Conservation (phyloP, 805 yeast genomes). For the Saturnispora serradocipensis region DNA sequence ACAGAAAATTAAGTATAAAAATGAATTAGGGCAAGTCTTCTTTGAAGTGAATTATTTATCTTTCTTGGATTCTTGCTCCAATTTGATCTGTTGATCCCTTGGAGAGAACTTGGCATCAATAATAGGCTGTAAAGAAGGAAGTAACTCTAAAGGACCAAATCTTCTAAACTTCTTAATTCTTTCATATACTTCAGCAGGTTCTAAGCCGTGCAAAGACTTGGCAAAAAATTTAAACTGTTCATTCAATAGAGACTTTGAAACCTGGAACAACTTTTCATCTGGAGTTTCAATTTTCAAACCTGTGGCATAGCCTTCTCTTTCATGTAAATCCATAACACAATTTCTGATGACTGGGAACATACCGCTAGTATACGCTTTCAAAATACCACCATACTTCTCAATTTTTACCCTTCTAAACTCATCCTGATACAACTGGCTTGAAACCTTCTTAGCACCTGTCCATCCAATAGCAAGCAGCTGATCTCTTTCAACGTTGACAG, state of each 20-base stretch:
- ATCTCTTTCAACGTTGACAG: slow-evolving; percentile 35
- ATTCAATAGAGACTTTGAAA: slow-evolving; percentile 26
- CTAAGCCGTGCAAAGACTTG: slow-evolving; percentile 24
- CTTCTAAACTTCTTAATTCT: slow-evolving; percentile 56
- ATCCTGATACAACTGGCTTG: slow-evolving; percentile 61
- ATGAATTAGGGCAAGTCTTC: not conserved
- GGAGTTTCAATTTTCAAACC: slow-evolving; percentile 25
- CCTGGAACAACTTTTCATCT: slow-evolving; percentile 19
- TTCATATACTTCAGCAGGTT: slow-evolving; percentile 28
- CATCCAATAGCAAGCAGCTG: slow-evolving; percentile 68
- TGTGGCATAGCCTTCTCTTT: slow-evolving; percentile 70
- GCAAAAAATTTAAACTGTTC: slow-evolving; percentile 13
- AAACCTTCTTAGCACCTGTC: slow-evolving; percentile 84
- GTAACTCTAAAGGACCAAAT: slow-evolving; percentile 49
- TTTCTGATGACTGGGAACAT: slow-evolving; percentile 46
- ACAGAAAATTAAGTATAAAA: not conserved
- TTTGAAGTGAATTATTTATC: not conserved
- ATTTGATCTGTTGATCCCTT: slow-evolving; percentile 22
- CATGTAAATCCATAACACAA: slow-evolving; percentile 54
- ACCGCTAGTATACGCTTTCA: slow-evolving; percentile 70
- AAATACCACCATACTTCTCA: slow-evolving; percentile 62
- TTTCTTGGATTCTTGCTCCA: not conserved
- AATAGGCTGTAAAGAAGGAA: slow-evolving; percentile 32
- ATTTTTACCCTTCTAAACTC: slow-evolving; percentile 55
- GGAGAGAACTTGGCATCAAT: slow-evolving; percentile 31